Conservation (phyloP, 352 stramenopile species). For the Globisporangium heterothallicum region DNA sequence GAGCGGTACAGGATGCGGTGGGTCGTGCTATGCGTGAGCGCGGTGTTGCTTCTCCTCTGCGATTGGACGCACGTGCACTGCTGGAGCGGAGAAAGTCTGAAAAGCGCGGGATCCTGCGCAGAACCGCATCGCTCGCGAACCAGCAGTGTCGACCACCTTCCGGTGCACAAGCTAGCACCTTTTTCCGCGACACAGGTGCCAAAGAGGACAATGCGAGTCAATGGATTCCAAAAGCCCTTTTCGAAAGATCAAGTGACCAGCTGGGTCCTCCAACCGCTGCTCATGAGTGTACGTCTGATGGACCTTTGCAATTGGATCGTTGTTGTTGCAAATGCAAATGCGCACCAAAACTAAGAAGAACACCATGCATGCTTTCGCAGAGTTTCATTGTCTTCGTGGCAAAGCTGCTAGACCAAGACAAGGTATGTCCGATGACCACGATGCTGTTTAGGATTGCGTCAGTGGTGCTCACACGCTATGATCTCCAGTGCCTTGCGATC, state of each 20-base stretch:
- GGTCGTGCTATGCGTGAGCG: too few species aligned
- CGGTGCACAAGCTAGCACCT: too few species aligned
- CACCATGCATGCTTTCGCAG: conserved; percentile 18
- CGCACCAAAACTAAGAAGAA: not conserved
- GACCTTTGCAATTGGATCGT: not conserved
- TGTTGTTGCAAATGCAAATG: not conserved
- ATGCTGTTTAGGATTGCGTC: not conserved
- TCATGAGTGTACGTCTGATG: conserved; percentile 47
- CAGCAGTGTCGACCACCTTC: not conserved
- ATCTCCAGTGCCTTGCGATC: conserved; percentile 51
- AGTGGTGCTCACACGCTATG: not conserved
- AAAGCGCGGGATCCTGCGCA: too few species aligned
- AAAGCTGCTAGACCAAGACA: conserved; percentile 43
- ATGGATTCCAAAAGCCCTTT: conserved; percentile 77
- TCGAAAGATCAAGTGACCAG: conserved; percentile 45
- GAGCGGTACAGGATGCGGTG: not conserved
- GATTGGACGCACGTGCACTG: too few species aligned
- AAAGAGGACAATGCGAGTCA: conserved; percentile 41
- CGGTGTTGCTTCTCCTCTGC: too few species aligned
- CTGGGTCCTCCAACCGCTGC: conserved; percentile 66
- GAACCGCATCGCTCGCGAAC: not conserved
- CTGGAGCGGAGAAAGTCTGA: not conserved
- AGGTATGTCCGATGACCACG: conserved; percentile 22
- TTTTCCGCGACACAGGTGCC: not conserved
- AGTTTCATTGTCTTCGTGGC: conserved; percentile 63